phyloP scores from a whole-genome alignment of 2,329 filamentous ascomycete species.

The Fusarium sp. region DNA sequence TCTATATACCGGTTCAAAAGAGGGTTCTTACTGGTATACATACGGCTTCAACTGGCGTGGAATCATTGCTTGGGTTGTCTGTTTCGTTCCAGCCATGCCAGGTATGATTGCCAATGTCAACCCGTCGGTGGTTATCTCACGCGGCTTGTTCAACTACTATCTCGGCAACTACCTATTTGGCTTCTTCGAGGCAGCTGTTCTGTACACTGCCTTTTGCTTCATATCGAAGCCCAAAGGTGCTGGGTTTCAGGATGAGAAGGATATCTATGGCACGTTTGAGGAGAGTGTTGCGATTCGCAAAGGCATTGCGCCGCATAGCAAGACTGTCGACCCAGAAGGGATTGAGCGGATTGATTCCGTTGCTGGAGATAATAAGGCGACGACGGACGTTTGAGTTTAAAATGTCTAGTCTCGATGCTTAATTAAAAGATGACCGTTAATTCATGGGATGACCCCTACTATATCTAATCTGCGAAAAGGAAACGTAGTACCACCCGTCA shows the following conservation, averaged over 20 bases:
- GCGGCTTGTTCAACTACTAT: background rate
- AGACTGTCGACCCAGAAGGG: background rate
- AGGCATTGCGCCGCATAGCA: background rate
- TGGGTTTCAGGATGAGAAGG: background rate
- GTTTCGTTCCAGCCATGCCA: background rate
- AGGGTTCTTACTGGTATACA: background rate
- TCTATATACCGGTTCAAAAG: background rate
- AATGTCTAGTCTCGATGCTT: background rate
- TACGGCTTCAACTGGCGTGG: background rate
- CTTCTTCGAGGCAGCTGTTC: background rate
- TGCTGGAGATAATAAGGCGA: background rate
- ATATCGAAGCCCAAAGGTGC: background rate
- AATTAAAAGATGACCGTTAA: background rate
- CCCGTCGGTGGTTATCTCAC: background rate
- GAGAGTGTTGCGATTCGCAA: background rate
- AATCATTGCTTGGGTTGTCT: background rate
- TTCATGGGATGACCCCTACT: too few relatives aligned
- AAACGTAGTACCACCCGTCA: too few relatives aligned
- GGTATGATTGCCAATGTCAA: background rate
- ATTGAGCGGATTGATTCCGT: background rate
- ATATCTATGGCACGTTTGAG: background rate
- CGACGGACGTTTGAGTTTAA: background rate
- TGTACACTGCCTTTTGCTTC: background rate
- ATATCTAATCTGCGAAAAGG: too few relatives aligned
- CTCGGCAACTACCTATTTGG: background rate